These are phyloP conservation scores for Gardenia jasminoides DNA, from an alignment of 257 asterid species.

Conservation along the genomic window DNA sequence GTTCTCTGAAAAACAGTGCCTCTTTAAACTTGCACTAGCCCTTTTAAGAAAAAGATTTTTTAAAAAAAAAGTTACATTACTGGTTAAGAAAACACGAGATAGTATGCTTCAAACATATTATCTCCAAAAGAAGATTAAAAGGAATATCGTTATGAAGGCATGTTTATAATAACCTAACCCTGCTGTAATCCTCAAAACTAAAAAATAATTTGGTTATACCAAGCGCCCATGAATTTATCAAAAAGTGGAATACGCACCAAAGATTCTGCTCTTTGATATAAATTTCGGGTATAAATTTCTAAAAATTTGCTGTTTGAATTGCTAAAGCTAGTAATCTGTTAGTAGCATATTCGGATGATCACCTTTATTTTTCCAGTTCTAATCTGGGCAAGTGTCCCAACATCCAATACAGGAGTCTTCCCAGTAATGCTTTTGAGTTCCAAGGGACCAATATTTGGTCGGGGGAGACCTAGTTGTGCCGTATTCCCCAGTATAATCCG, in stretches of 20 bases:
- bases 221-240: neutral
- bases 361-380: constrained; percentile 37
- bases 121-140: too few species aligned
- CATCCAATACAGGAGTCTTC: constrained; percentile 42
- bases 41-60: too few species aligned
- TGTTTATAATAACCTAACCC: neutral
- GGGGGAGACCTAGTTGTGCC: constrained; percentile 22
- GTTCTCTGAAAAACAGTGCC: neutral
- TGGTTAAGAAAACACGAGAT: too few species aligned
- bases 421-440: constrained; percentile 31
- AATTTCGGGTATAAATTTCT: neutral
- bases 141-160: neutral
- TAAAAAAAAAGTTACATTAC: neutral
- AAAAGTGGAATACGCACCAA: neutral
- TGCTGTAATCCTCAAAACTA: neutral
- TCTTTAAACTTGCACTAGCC: neutral
- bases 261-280: neutral
- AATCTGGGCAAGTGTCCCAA: constrained; percentile 31
- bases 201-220: neutral
- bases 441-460: constrained; percentile 40
- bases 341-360: neutral
- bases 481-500: constrained; percentile 36
- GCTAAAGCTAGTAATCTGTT: neutral
- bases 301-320: neutral
- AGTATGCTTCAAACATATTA: neutral